Evolutionary conservation across 768 basidiomycete genomes (phyloP), one percentile per base, ranked within the genome.

Genomic region (Lentinula detonsa): DNA sequence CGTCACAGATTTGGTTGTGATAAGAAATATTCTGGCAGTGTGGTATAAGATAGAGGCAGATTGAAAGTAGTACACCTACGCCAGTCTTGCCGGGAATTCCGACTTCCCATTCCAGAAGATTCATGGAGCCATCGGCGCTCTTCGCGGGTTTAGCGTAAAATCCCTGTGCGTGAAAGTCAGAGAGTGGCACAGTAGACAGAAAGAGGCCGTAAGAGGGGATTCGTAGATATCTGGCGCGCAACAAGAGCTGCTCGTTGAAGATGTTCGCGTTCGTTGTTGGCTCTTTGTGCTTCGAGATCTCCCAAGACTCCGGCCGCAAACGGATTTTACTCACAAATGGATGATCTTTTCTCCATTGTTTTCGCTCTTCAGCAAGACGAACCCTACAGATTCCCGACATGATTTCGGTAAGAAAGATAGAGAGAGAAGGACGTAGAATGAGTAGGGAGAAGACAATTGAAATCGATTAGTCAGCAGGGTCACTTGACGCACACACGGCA

Each of bases 321-420:
- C 3, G 33, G 15, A 40, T 37, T 3, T 28, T 28, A 83, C 93
- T 76, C 74, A 98, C 97, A 68, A 96, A 98, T 34, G 97, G 97
- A 74, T 99, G 97, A 66, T 98, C 97, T 74, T 95, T 98, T 62
- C 97, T 78, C 97, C 97, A 99, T 69, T 95, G 93, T 76, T 99
- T 99, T 69, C 97, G 86, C 75, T 99, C 97, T 75, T 98, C 97
- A 33, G 94, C 85, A 15, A 99, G 81, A 68, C 97, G 88, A 39
- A 90, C 87, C 73, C 94, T 85, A 73, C 94, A 95, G 65, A 98
- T 96, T 63, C 93, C 94, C 57, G 93, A 88, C 93, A 94, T 93
- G 28, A 13, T 52, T 11, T 13, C 8, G n/a, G 39, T 23, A 23
- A 8, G 18, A 18, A n/a, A 35, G 15, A 33, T 13, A 18, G 15